Conservation (phyloP, 371 early-diverging fungal genomes). For the Phascolomyces articulosus region DNA sequence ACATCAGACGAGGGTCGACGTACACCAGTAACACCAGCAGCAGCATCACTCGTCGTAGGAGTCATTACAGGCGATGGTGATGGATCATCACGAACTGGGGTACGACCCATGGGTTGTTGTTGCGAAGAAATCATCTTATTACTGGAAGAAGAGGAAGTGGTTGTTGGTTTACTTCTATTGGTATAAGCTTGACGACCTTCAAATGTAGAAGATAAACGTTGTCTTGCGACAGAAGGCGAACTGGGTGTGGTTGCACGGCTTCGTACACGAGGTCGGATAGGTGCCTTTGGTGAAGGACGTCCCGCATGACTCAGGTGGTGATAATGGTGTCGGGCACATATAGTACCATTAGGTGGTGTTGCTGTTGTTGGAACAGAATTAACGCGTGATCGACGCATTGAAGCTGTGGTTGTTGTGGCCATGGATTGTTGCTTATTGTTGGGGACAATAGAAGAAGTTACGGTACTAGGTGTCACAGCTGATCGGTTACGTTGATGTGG, state of each 20-base stretch:
- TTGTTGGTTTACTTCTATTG: not conserved
- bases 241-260: not conserved
- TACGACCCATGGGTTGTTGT: not conserved
- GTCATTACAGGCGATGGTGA: slow-evolving; percentile 11
- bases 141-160: not conserved
- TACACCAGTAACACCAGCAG: not conserved
- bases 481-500: slow-evolving; percentile 1
- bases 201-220: not conserved
- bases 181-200: not conserved
- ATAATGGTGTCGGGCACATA: not conserved
- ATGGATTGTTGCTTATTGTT: not conserved
- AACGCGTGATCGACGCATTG: slow-evolving; percentile 40
- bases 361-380: slow-evolving; percentile 34
- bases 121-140: not conserved
- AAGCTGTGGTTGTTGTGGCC: not conserved
- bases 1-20: not conserved
- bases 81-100: not conserved
- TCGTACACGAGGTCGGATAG: slow-evolving; percentile 2
- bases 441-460: too few relatives aligned
- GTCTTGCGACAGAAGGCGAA: not conserved
- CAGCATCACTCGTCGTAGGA: too few relatives aligned
- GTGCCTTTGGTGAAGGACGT: not conserved
- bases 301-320: slow-evolving; percentile 14
- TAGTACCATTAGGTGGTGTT: slow-evolving; percentile 11
- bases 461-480: not conserved